Evolutionary conservation across 441 rosid genomes (phyloP), one percentile per base, ranked within the genome.

Genomic region (Euphorbia corollata): DNA sequence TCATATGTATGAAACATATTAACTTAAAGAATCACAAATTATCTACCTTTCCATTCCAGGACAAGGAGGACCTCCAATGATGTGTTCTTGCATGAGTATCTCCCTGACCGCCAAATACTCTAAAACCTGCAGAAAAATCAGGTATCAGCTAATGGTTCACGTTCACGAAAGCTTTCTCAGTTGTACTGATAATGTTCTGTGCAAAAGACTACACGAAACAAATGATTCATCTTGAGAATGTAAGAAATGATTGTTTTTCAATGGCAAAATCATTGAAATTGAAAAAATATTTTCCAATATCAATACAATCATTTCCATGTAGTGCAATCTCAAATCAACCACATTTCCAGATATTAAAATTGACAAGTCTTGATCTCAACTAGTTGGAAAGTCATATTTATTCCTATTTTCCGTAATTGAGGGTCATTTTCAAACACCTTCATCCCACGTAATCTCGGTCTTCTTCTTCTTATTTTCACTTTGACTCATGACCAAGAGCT

Each of bases 31-130:
- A 61, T 34, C 55, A 27, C 38, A 27, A 27, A 27, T 60, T 63
- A 50, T 18, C 83, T 61, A 93, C 99, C 97, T 93, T 83, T 91
- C 96, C 89, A 90, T 86, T 79, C 94, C 97, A 72, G 80, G 87
- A 71, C 86, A 87, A 22, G 96, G 95, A 77, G 98, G 97, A 60
- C 91, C 92, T 70, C 88, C 83, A 80, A 59, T 68, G 24, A 93
- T 90, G 77, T 86, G 94, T 64, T 87, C 92, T 74, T 65, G 62
- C 38, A 90, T 85, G 75, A 93, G 91, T 72, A 94, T 88, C 78
- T 86, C 85, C 81, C 90, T 86, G 65, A 68, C 56, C 58, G 97
- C 97, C 74, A 94, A 83, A 78, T 91, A 81, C 83, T 91, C 99
- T 69, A 94, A 75, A 64, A 91, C 96, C 99, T 94, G 92, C 78